Conservation (phyloP, 345 rosid species). For the Hirschfeldia incana region DNA sequence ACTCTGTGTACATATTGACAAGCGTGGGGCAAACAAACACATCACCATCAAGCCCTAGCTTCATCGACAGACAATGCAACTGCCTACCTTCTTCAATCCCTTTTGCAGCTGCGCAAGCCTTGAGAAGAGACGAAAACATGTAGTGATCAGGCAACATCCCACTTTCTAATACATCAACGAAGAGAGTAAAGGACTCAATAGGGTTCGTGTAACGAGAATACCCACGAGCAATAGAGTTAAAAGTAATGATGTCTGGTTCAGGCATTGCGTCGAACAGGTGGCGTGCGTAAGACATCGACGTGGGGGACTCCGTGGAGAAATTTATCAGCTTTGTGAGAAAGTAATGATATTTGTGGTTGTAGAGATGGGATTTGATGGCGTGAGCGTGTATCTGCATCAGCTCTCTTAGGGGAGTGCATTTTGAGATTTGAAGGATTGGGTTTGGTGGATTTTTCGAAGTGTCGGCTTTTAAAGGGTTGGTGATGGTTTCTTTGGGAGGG, state of each 20-base stretch:
- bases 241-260: conserved; percentile 55
- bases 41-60: conserved; percentile 54
- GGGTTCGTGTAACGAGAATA: conserved; percentile 53
- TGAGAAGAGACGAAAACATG: conserved; percentile 69
- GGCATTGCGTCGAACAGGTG: conserved; percentile 59
- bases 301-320: conserved; percentile 53
- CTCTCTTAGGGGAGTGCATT: conserved; percentile 52
- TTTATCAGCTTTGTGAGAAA: conserved; percentile 60
- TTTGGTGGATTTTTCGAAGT: conserved; percentile 5
- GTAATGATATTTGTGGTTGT: conserved; percentile 43
- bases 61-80: conserved; percentile 54
- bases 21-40: conserved; percentile 64
- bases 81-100: conserved; percentile 65
- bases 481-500: conserved; percentile 20
- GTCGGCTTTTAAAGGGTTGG: conserved; percentile 1
- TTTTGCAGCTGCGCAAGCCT: conserved; percentile 52
- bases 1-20: conserved; percentile 66
- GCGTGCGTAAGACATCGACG: conserved; percentile 56
- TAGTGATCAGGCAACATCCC: conserved; percentile 61
- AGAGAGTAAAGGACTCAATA: conserved; percentile 44
- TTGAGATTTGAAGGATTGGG: conserved; percentile 51
- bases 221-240: conserved; percentile 73
- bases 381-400: conserved; percentile 73
- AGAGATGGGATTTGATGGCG: conserved; percentile 63
- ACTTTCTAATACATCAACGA: conserved; percentile 46